Evolutionary conservation across 345 rosid genomes (phyloP), one percentile per base, ranked within the genome.

Genomic region (Pelargonium nanum): DNA sequence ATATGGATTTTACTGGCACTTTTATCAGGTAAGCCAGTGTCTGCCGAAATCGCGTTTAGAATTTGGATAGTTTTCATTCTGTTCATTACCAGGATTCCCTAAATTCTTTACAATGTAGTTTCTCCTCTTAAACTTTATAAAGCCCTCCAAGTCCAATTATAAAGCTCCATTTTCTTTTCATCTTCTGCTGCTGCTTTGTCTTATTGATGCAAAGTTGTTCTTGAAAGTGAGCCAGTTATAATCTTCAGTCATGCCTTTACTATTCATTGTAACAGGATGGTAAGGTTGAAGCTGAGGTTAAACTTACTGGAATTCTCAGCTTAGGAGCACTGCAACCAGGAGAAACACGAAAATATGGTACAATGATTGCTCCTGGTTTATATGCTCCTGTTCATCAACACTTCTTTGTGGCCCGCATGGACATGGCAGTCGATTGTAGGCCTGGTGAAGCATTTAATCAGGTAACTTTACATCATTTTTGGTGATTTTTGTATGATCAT

Each of bases 371-470:
- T 30, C 86, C 94, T n/a, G 90, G 94, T 34, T 70, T 86, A 26
- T 84, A 86, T 60, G 90, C 90, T 40, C 88, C 88, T 16, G 88
- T 86, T 55, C 94, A 86, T 74, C 94, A 86, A 66, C 94, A 86
- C 73, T 84, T 86, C 60, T 86, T 84, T 68, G 90, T 86, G 22
- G 82, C 90, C 69, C 84, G 86, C 40, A 78, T 84, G 90, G 80
- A 86, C 80, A 81, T 83, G 87, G 87, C 85, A 1, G 89, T 86
- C 57, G 89, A 86, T 62, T 86, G 90, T 74, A 82, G 68, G 65
- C 83, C 88, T 22, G 90, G 88, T 23, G 94, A 86, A 77, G 53
- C 88, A 44, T 77, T 72, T 58, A 86, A 86, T 76, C 86, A 84
- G 78, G 88, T 80, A 53, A 58, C 1, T 53, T 24, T 32, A 32